These are phyloP conservation scores for Diaporthe sp. DNA, from an alignment of 2,329 filamentous ascomycete species.

Conservation along the genomic window DNA sequence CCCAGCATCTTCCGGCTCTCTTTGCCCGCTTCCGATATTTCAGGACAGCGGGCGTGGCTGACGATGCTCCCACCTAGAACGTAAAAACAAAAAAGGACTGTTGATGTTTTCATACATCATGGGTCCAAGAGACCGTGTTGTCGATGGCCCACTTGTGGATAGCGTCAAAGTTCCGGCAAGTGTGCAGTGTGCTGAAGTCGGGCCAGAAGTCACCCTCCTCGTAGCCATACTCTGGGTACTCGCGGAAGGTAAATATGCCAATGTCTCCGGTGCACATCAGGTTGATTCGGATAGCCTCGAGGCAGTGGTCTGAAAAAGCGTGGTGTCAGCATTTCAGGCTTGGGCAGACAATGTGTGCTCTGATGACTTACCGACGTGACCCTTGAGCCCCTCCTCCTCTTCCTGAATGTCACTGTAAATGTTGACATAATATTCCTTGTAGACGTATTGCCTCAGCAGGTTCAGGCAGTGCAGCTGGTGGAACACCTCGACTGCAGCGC, in stretches of 20 bases:
- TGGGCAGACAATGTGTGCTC: background rate
- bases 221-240: conserved; percentile 57
- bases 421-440: conserved; percentile 60
- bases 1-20: conserved; percentile 10
- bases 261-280: conserved; percentile 68
- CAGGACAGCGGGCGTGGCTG: background rate
- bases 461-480: conserved; percentile 68
- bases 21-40: background rate
- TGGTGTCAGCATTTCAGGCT: background rate
- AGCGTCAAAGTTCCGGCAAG: conserved; percentile 66
- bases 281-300: conserved; percentile 65
- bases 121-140: conserved; percentile 58
- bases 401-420: conserved; percentile 46
- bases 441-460: conserved; percentile 60
- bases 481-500: conserved; percentile 71
- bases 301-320: conserved; percentile 61
- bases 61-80: background rate
- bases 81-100: background rate
- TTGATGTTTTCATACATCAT: conserved; percentile 43
- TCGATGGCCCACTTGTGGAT: conserved; percentile 65
- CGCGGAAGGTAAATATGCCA: conserved; percentile 66
- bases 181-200: conserved; percentile 65
- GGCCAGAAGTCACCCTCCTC: conserved; percentile 63
- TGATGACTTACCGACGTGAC: conserved; percentile 54
- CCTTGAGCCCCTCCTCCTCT: conserved; percentile 53